These are phyloP conservation scores for Dentipellis sp. DNA, from an alignment of 768 basidiomycete species.

Conservation along the genomic window DNA sequence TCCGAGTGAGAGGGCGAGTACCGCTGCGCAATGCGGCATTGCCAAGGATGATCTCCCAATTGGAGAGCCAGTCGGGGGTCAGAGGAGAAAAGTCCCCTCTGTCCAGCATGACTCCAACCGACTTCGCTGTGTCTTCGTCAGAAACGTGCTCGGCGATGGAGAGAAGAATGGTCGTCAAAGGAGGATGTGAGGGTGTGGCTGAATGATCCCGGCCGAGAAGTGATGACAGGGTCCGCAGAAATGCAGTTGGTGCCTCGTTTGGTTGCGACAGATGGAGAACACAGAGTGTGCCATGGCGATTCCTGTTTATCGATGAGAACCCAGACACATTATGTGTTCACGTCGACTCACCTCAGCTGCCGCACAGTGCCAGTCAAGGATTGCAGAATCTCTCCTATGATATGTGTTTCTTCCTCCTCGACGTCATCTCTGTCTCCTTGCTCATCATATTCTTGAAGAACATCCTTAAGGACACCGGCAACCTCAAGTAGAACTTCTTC, in stretches of 20 bases:
- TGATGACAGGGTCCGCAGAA: slow-evolving; percentile 51
- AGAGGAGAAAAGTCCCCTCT: slow-evolving; percentile 65
- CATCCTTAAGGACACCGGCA: slow-evolving; percentile 59
- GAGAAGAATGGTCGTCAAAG: slow-evolving; percentile 54
- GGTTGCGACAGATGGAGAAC: slow-evolving; percentile 24
- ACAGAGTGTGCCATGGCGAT: too few relatives aligned
- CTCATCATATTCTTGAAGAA: slow-evolving; percentile 64
- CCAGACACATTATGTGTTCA: too few relatives aligned
- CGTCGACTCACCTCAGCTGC: slow-evolving; percentile 42
- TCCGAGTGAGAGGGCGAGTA: slow-evolving; percentile 41
- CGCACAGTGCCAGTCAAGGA: slow-evolving; percentile 51
- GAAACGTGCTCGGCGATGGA: slow-evolving; percentile 60
- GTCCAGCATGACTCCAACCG: slow-evolving; percentile 54
- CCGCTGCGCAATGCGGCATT: slow-evolving; percentile 26
- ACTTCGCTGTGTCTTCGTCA: slow-evolving; percentile 54
- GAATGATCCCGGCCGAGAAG: slow-evolving; percentile 54
- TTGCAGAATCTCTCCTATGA: slow-evolving; percentile 52
- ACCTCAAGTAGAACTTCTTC: slow-evolving; percentile 53
- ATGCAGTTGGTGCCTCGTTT: slow-evolving; percentile 45
- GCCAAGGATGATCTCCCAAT: slow-evolving; percentile 53
- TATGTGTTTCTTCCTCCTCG: slow-evolving; percentile 61
- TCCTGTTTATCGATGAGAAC: too few relatives aligned
- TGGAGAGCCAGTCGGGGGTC: slow-evolving; percentile 59
- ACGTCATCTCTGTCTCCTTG: slow-evolving; percentile 44
- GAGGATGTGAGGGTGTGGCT: slow-evolving; percentile 45